Evolutionary conservation across 176 grass and related monocot genomes (phyloP), one percentile per base, ranked within the genome.

Genomic region (sorghum (Sorghum bicolor)): DNA sequence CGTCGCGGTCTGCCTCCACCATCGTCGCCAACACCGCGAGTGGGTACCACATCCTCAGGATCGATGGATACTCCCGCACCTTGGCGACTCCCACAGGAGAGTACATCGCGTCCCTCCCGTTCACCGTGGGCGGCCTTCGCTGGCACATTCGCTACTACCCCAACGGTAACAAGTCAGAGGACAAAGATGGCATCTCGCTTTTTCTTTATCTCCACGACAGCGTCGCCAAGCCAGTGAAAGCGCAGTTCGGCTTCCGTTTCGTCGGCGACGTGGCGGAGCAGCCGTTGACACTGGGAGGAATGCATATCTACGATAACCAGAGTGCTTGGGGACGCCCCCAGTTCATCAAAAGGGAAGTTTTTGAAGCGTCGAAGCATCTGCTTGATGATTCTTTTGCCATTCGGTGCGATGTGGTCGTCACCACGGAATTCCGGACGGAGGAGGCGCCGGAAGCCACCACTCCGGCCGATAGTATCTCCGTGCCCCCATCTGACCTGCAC

Each of bases 61-160:
- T 75, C 44, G 72, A 75, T 4, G 72, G 5, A 16, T 75, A 75
- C 72, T 53, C 72, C 45, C 29, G 44, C 4, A 75, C 72, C 44
- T 5, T 8, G 4, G 28, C 0, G 8, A 53, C 1, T 1, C 45
- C 72, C 72, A 33, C 41, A 10, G 44, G 72, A 0, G 1, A 31
- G 45, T 13, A 0, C 47, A 7, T 86, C 39, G 62, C 43, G 44
- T 86, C 84, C 25, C 75, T 40, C 20, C 67, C 12, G 24, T 86
- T 86, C 47, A 7, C 25, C 32, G 20, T 75, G 32, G 65, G 69
- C 1, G 69, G 77, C 34, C 57, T 76, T 3, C 10, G 37, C 17
- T 87, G 78, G 85, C 6, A 5, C 55, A 76, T 87, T 19, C 1
- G 41, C 38, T 87, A 82, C 69, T 68, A 28, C 20, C 85, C 85